Evolutionary conservation across 108 stramenopile species (phyloP).

Genomic region (Stephanodiscus triporus): DNA sequence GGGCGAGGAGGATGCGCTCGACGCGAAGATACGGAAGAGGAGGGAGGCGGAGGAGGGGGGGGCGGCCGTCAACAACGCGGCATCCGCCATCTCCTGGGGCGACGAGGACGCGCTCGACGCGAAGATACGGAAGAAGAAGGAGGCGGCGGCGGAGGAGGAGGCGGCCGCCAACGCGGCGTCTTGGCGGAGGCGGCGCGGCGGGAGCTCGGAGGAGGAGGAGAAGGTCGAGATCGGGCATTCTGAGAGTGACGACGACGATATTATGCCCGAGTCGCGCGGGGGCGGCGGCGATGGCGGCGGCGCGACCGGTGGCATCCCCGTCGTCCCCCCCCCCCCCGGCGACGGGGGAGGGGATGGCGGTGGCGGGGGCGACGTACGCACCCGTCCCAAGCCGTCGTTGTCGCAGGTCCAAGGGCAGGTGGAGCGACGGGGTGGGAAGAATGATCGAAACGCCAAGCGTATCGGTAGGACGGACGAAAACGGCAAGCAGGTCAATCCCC

Average conservation of each 20-base stretch:
- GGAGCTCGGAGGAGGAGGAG: not conserved
- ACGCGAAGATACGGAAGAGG: conserved; percentile 20
- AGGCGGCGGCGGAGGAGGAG: not conserved
- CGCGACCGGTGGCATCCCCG: not conserved
- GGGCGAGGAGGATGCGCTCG: conserved; percentile 10
- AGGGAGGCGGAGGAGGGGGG: too few species aligned
- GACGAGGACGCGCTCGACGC: conserved; percentile 20
- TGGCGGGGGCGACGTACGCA: conserved; percentile 40
- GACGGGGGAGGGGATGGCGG: not conserved
- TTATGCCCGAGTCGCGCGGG: not conserved
- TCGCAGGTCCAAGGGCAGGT: not conserved
- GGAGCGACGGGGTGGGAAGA: not conserved
- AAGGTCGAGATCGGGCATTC: not conserved
- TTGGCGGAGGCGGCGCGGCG: too few species aligned
- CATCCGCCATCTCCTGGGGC: not conserved
- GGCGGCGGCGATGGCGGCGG: conserved; percentile 12
- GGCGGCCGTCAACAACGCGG: not conserved
- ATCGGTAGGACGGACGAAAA: conserved; percentile 23
- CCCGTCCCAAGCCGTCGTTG: conserved; percentile 8
- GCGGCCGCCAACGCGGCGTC: not conserved
- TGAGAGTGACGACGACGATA: conserved; percentile 7
- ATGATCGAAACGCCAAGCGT: conserved; percentile 24
- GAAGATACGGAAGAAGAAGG: conserved; percentile 18
- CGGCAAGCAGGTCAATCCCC: conserved; percentile 15
- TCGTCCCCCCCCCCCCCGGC: not conserved